Percentiles rank a stretch among this genome's conserved stretches.
These are phyloP conservation scores for Microstroma glucosiphilum DNA, from an alignment of 1,284 basidiomycete genomes.

Conservation along the genomic window DNA sequence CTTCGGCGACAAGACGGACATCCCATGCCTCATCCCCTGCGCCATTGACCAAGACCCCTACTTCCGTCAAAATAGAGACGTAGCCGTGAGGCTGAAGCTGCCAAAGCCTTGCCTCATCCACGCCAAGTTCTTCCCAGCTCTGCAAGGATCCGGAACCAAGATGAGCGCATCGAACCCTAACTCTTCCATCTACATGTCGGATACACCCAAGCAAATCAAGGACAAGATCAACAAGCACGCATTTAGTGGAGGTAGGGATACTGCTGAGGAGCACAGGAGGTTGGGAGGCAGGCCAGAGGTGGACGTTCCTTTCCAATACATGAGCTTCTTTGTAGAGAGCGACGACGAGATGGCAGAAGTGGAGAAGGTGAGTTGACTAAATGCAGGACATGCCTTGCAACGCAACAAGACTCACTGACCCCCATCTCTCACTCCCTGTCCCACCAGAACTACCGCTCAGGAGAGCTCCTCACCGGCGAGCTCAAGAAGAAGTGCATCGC, in stretches of 20 bases:
- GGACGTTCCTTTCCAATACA: conserved; percentile 91
- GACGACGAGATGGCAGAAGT: conserved; percentile 75
- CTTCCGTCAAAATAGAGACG: conserved; percentile 94
- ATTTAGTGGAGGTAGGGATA: conserved; percentile 61
- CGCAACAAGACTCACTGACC: neutral
- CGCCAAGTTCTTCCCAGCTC: conserved; percentile 94
- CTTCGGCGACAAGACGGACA: conserved; percentile 74
- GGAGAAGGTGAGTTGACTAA: conserved; percentile 50
- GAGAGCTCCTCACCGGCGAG: conserved; percentile 80
- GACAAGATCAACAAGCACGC: conserved; percentile 82
- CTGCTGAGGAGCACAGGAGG: conserved; percentile 82
- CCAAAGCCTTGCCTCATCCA: conserved; percentile 89
- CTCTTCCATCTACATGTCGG: conserved; percentile 90
- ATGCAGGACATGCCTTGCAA: neutral
- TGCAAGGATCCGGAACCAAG: conserved; percentile 96
- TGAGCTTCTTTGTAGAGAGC: conserved; percentile 94
- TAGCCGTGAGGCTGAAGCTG: conserved; percentile 87
- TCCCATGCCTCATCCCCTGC: conserved; percentile 92
- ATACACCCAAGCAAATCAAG: conserved; percentile 87
- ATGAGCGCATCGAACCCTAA: conserved; percentile 93
- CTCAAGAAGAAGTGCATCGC: conserved; percentile 86
- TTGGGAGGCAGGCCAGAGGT: conserved; percentile 90
- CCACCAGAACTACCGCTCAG: conserved; percentile 77
- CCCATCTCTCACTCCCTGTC: neutral
- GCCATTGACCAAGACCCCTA: conserved; percentile 91